phyloP scores from a whole-genome alignment of 1,284 basidiomycete genomes.

The Microbotryum saponariae region DNA sequence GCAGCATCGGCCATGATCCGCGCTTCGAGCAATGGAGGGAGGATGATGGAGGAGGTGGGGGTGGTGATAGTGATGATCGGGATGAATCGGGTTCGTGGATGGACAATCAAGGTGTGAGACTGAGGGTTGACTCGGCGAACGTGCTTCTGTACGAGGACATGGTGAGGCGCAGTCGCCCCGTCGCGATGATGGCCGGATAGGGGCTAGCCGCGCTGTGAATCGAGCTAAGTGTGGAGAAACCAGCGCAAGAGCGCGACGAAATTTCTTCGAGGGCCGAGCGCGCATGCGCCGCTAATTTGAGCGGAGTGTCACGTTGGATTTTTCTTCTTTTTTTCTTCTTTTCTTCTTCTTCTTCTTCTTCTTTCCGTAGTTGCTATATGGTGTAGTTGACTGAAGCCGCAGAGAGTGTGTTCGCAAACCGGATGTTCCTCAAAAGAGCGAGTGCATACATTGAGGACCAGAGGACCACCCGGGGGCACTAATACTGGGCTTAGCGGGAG shows the following conservation, averaged over 20 bases:
- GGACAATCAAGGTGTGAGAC: neutral
- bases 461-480: too few relatives aligned
- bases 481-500: too few relatives aligned
- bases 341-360: neutral
- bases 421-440: too few relatives aligned
- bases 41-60: slow-evolving; percentile 9
- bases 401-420: too few relatives aligned
- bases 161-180: neutral
- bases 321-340: neutral
- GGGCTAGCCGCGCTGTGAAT: neutral
- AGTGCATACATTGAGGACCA: too few relatives aligned
- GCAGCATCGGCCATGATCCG: neutral
- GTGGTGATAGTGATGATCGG: neutral
- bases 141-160: slow-evolving; percentile 2
- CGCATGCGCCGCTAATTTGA: too few relatives aligned
- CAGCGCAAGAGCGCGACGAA: neutral
- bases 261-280: too few relatives aligned
- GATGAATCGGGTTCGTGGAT: neutral
- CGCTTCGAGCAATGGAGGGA: neutral
- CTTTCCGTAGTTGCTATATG: neutral
- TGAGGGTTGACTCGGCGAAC: neutral
- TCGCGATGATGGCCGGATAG: neutral
- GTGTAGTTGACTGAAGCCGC: too few relatives aligned
- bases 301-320: neutral
- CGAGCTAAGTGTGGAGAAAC: neutral